phyloP scores from a whole-genome alignment of 78 protist genomes.

The Dictyostelium firmibasis region DNA sequence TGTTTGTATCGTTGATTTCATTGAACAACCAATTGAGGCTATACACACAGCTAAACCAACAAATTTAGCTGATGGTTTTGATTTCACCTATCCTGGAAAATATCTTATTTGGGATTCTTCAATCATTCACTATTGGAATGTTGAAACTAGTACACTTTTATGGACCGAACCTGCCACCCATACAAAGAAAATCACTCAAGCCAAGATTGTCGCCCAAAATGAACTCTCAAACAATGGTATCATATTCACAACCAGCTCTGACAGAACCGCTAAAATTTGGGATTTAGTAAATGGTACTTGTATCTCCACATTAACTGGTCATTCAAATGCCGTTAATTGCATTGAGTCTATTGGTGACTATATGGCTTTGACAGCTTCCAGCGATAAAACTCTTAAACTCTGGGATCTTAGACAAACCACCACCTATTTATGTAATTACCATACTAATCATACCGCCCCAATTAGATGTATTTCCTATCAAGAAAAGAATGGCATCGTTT shows the following conservation, averaged over 20 bases:
- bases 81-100: slow-evolving; percentile 28
- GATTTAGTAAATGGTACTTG: slow-evolving; percentile 17
- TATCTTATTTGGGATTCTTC: slow-evolving; percentile 35
- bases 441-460: background rate
- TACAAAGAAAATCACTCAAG: slow-evolving; percentile 52
- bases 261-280: slow-evolving; percentile 27
- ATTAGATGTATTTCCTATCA: slow-evolving; percentile 29
- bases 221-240: background rate
- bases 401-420: slow-evolving; percentile 77
- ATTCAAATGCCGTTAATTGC: slow-evolving; percentile 58
- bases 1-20: slow-evolving; percentile 10
- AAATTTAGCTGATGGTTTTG: slow-evolving; percentile 53
- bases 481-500: slow-evolving; percentile 41
- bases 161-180: slow-evolving; percentile 12
- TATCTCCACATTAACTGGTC: slow-evolving; percentile 28
- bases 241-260: slow-evolving; percentile 25
- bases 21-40: background rate
- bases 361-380: slow-evolving; percentile 57
- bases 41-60: background rate
- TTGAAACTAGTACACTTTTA: background rate
- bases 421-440: background rate
- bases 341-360: slow-evolving; percentile 59
- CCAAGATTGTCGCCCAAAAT: background rate
- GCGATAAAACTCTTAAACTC: slow-evolving; percentile 59
- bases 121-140: slow-evolving; percentile 53